Percentiles rank a stretch among this genome's conserved stretches.
These are phyloP conservation scores for Pleurotus eryngii DNA, from an alignment of 768 basidiomycete genomes.

Conservation along the genomic window DNA sequence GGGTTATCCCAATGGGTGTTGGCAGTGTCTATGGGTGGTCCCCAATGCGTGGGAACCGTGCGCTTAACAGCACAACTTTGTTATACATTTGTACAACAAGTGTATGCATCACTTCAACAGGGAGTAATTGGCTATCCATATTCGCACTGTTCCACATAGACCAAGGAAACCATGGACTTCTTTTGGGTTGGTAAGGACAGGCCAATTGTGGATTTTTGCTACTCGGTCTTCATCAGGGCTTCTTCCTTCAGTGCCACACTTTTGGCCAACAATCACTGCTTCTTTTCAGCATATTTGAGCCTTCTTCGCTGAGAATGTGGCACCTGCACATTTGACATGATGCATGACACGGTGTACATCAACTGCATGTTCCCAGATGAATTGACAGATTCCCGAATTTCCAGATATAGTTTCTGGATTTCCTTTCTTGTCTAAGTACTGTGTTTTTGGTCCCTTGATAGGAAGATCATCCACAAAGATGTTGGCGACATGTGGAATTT, in stretches of 20 bases:
- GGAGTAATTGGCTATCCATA: slow-evolving; percentile 19
- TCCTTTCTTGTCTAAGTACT: slow-evolving; percentile 18
- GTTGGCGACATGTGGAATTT: slow-evolving; percentile 24
- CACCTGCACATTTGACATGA: slow-evolving; percentile 20
- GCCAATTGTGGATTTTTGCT: slow-evolving; percentile 22
- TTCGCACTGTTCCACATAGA: slow-evolving; percentile 19
- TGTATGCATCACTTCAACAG: too few relatives aligned
- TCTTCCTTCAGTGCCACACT: slow-evolving; percentile 25
- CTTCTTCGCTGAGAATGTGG: slow-evolving; percentile 27
- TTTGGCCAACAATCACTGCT: slow-evolving; percentile 27
- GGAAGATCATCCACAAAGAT: slow-evolving; percentile 29
- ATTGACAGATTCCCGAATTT: slow-evolving; percentile 20
- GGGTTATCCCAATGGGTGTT: too few relatives aligned
- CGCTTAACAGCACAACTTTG: too few relatives aligned
- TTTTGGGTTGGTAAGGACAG: slow-evolving; percentile 3
- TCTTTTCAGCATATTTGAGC: slow-evolving; percentile 18
- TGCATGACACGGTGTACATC: slow-evolving; percentile 27
- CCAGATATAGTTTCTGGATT: slow-evolving; percentile 9
- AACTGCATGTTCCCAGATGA: slow-evolving; percentile 33
- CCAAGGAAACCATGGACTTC: slow-evolving; percentile 22
- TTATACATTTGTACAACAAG: too few relatives aligned
- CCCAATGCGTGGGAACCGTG: too few relatives aligned
- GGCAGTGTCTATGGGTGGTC: too few relatives aligned
- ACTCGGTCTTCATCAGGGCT: slow-evolving; percentile 23
- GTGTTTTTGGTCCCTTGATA: slow-evolving; percentile 20